Evolutionary conservation across 495 filamentous ascomycete species (phyloP).

Genomic region (Margaritispora aquatica): DNA sequence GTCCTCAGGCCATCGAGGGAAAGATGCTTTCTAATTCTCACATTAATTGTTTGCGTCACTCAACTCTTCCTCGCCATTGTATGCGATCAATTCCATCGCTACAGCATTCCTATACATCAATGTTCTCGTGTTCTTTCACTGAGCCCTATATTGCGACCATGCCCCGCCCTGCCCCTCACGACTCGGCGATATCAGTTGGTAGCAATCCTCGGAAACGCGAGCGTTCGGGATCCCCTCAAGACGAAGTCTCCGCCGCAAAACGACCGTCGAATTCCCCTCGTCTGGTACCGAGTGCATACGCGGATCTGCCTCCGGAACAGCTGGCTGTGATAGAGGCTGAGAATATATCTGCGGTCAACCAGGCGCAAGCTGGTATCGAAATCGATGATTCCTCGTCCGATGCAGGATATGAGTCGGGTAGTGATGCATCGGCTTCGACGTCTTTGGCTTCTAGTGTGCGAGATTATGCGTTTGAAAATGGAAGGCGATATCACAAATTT

Average conservation of each 20-base stretch:
- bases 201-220: background rate
- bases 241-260: background rate
- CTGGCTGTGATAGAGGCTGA: background rate
- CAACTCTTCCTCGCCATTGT: too few species aligned
- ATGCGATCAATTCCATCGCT: too few species aligned
- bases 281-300: background rate
- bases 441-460: conserved; percentile 45
- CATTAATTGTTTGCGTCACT: too few species aligned
- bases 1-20: background rate
- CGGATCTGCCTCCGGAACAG: background rate
- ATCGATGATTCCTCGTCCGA: conserved; percentile 23
- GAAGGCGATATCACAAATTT: conserved; percentile 62
- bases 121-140: background rate
- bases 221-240: background rate
- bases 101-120: background rate
- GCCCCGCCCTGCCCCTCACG: conserved; percentile 11
- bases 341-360: background rate
- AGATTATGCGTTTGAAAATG: conserved; percentile 58
- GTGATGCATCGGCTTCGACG: conserved; percentile 33
- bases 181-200: conserved; percentile 11
- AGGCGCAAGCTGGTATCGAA: conserved; percentile 16
- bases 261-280: background rate
- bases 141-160: background rate
- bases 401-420: conserved; percentile 41
- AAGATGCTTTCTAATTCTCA: background rate